A percentile compares a stretch with the other conserved stretches of the same genome.
phyloP scores from a whole-genome alignment of 1,139 yeast species.

The Sugiyamaella grinbergsii region DNA sequence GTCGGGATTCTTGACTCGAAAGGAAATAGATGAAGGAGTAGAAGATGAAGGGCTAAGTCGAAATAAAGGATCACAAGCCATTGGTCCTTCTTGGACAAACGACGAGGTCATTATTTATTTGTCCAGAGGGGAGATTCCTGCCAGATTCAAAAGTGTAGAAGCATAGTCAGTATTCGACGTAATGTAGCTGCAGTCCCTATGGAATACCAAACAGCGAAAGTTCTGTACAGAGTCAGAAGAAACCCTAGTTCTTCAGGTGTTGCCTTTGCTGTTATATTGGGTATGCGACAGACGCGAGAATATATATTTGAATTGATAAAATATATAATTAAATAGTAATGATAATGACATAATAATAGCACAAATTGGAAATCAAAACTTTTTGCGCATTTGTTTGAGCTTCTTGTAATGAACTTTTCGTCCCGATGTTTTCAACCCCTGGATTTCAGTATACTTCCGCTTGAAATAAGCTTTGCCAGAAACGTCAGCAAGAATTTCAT shows the following conservation, averaged over 20 bases:
- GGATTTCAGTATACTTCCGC: constrained; percentile 81
- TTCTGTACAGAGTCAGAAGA: no score
- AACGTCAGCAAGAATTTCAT: constrained; percentile 75
- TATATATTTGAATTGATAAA: constrained; percentile 1
- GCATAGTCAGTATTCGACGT: no score
- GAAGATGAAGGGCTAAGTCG: constrained; percentile 28
- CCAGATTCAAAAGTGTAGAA: constrained; percentile 4
- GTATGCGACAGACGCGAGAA: no score
- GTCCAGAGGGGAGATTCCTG: constrained; percentile 33
- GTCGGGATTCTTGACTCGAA: constrained; percentile 59
- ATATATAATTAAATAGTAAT: neutral
- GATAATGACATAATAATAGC: no score
- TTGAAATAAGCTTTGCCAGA: constrained; percentile 76
- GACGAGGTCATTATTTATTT: constrained; percentile 37
- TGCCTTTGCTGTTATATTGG: no score
- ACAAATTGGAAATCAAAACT: constrained; percentile 29
- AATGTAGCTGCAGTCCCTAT: no score
- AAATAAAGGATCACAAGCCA: constrained; percentile 14
- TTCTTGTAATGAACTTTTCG: constrained; percentile 69
- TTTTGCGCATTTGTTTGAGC: constrained; percentile 62
- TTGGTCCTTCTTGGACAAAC: constrained; percentile 30
- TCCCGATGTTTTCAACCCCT: constrained; percentile 72
- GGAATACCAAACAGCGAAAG: no score
- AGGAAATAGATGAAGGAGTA: constrained; percentile 53
- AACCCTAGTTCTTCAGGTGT: no score